Percentiles rank a stretch among this genome's conserved stretches.
phyloP scores from a whole-genome alignment of 139 green algal species.

The Picochlorum sp. region DNA sequence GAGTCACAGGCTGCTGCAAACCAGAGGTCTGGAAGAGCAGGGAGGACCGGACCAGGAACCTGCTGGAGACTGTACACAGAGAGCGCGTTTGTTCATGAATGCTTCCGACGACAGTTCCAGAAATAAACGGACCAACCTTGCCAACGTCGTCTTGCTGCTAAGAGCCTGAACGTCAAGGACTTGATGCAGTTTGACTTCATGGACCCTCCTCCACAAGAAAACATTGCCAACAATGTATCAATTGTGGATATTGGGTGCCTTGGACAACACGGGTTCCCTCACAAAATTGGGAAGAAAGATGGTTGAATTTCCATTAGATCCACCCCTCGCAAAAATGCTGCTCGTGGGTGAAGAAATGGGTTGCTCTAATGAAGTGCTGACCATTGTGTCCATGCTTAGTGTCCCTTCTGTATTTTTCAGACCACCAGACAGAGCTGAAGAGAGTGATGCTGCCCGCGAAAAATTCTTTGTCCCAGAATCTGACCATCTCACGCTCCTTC shows the following conservation, averaged over 20 bases:
- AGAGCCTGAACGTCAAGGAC: slow-evolving; percentile 88
- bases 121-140: slow-evolving; percentile 98
- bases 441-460: slow-evolving; percentile 90
- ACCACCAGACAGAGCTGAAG: slow-evolving; percentile 74
- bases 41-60: slow-evolving; percentile 82
- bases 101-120: slow-evolving; percentile 70
- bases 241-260: slow-evolving; percentile 83
- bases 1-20: slow-evolving; percentile 73
- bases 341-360: slow-evolving; percentile 67
- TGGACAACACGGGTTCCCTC: slow-evolving; percentile 76
- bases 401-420: slow-evolving; percentile 93
- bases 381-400: slow-evolving; percentile 84
- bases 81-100: slow-evolving; percentile 57
- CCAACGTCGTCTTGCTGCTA: slow-evolving; percentile 97
- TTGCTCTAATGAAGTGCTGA: slow-evolving; percentile 71
- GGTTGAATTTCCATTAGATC: slow-evolving; percentile 98
- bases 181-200: slow-evolving; percentile 98
- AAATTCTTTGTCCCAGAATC: slow-evolving; percentile 99
- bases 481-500: slow-evolving; percentile 97
- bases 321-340: slow-evolving; percentile 90
- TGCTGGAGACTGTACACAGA: slow-evolving; percentile 95
- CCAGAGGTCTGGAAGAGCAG: slow-evolving; percentile 80
- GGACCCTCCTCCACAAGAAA: slow-evolving; percentile 82
- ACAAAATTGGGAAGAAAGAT: slow-evolving; percentile 65
- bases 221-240: slow-evolving; percentile 98